Conservation (phyloP, 73 alveolate species). For the Effrenium voratum region DNA sequence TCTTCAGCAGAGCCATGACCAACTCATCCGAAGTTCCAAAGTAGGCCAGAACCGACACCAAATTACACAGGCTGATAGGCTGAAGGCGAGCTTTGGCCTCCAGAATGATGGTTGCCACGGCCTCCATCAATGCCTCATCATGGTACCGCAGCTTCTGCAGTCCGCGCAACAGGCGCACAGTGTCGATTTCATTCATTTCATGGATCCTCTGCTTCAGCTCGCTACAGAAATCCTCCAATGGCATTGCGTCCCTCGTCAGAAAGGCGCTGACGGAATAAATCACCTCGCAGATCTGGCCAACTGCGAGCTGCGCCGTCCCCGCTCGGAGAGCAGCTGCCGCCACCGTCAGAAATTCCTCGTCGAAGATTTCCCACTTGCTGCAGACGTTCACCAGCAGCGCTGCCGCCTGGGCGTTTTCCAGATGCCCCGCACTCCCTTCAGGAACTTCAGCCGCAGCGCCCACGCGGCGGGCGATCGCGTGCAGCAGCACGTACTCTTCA, state of each 20-base stretch:
- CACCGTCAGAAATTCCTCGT: conserved; percentile 24
- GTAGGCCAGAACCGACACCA: not conserved
- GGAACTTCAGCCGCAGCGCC: not conserved
- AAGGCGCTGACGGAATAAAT: not conserved
- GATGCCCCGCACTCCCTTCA: too few species aligned
- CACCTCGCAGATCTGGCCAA: conserved; percentile 15
- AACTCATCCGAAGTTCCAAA: conserved; percentile 4
- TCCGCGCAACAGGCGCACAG: conserved; percentile 30
- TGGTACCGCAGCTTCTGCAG: conserved; percentile 41
- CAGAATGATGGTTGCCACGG: conserved; percentile 21
- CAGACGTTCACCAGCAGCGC: not conserved
- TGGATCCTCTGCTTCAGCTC: not conserved
- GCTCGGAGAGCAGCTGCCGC: conserved; percentile 11
- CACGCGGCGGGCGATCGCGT: conserved; percentile 49
- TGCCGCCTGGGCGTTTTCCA: conserved; percentile 3
- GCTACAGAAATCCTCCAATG: conserved; percentile 16
- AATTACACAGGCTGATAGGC: conserved; percentile 30
- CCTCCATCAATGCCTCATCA: conserved; percentile 67
- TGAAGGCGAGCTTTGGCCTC: conserved; percentile 2
- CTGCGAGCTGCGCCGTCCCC: conserved; percentile 4
- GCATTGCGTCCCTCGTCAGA: not conserved
- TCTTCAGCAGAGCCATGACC: not conserved
- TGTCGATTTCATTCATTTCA: conserved; percentile 20
- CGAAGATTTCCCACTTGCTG: conserved; percentile 55
- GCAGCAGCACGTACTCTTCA: conserved; percentile 59